These are phyloP conservation scores for Amaranthus tricolor DNA, from an alignment of 179 eudicot species.

Conservation along the genomic window DNA sequence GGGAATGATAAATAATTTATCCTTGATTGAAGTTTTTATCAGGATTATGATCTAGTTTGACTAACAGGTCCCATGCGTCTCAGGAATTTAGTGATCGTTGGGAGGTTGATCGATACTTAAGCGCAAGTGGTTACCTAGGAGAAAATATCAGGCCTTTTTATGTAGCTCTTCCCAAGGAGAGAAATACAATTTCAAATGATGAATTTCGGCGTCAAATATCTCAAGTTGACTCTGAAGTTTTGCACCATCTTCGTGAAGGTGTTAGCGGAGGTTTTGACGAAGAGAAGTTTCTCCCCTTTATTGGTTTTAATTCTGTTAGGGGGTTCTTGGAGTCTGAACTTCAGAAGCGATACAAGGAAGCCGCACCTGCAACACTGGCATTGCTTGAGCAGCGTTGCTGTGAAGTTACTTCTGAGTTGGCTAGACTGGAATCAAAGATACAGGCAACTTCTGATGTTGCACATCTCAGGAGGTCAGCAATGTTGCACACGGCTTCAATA, in stretches of 20 bases:
- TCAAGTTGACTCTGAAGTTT: slow-evolving; percentile 73
- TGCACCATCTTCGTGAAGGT: slow-evolving; percentile 65
- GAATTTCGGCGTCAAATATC: slow-evolving; percentile 91
- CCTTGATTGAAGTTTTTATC: background rate
- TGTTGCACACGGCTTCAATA: slow-evolving; percentile 78
- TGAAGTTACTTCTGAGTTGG: slow-evolving; percentile 72
- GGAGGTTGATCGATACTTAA: slow-evolving; percentile 94
- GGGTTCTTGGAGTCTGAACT: slow-evolving; percentile 89
- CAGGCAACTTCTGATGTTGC: slow-evolving; percentile 92
- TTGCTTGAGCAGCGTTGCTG: slow-evolving; percentile 91
- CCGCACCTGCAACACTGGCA: slow-evolving; percentile 94
- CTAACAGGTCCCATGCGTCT: slow-evolving; percentile 19
- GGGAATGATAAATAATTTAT: background rate
- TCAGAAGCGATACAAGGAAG: slow-evolving; percentile 91
- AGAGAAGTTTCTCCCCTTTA: slow-evolving; percentile 69
- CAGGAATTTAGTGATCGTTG: slow-evolving; percentile 93
- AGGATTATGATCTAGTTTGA: background rate
- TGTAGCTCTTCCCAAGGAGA: slow-evolving; percentile 95
- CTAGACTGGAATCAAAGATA: slow-evolving; percentile 72
- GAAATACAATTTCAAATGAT: slow-evolving; percentile 66
- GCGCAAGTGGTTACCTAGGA: slow-evolving; percentile 98
- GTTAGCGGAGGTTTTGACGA: slow-evolving; percentile 94
- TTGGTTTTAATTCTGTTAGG: slow-evolving; percentile 81
- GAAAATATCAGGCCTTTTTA: slow-evolving; percentile 82
- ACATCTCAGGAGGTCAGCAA: slow-evolving; percentile 85